Evolutionary conservation across 192 early-diverging fungal genomes (phyloP).

Genomic region (Entomortierella beljakovae): DNA sequence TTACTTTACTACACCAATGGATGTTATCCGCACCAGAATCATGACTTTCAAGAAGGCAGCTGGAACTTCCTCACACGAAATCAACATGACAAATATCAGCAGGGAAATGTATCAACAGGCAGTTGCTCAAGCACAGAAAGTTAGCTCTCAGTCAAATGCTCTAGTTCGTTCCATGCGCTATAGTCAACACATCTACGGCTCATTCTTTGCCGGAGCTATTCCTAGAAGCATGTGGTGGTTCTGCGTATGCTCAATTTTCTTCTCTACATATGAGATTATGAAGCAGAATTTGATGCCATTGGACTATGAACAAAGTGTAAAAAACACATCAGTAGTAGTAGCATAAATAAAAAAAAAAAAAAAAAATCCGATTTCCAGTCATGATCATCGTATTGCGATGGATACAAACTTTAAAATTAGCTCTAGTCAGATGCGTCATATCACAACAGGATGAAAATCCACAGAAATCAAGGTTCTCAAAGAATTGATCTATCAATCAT

Average conservation of each 20-base stretch:
- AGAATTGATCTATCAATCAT: too few species aligned
- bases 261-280: conserved; percentile 75
- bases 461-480: too few species aligned
- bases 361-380: neutral
- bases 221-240: conserved; percentile 81
- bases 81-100: conserved; percentile 49
- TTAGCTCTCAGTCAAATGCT: conserved; percentile 26
- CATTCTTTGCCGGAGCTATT: conserved; percentile 73
- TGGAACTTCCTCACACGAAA: conserved; percentile 34
- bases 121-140: conserved; percentile 5
- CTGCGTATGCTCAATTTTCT: conserved; percentile 82
- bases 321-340: conserved; percentile 5
- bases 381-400: too few species aligned
- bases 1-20: conserved; percentile 81
- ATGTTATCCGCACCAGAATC: conserved; percentile 75
- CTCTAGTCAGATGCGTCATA: too few species aligned
- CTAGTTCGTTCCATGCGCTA: conserved; percentile 12
- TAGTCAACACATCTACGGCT: conserved; percentile 49
- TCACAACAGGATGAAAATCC: too few species aligned
- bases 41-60: conserved; percentile 67
- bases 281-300: conserved; percentile 56
- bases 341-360: conserved; percentile 7
- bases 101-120: conserved; percentile 46
- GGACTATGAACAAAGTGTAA: conserved; percentile 30
- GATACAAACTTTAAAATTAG: too few species aligned